Evolutionary conservation across 176 grass and related monocot species (phyloP).

Genomic region (Triticum turgidum): DNA sequence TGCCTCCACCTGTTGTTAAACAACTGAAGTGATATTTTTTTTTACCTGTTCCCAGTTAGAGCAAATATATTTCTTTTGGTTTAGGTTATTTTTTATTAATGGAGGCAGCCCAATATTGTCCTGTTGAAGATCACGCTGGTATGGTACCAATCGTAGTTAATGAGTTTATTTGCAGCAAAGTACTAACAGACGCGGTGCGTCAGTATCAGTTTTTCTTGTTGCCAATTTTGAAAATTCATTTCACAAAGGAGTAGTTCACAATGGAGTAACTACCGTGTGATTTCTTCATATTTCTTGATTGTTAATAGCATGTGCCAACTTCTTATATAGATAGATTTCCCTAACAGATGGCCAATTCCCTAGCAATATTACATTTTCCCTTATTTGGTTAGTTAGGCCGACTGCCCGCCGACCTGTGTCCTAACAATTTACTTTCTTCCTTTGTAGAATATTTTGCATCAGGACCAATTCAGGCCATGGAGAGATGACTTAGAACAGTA

Average conservation of each 20-base stretch:
- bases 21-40: not conserved
- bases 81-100: slow-evolving; percentile 1
- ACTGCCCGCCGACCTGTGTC: not conserved
- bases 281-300: not conserved
- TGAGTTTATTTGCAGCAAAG: not conserved
- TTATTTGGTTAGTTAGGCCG: not conserved
- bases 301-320: not conserved
- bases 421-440: slow-evolving; percentile 19
- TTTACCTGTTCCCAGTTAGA: not conserved
- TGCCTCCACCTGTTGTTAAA: not conserved
- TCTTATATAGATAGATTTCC: not conserved
- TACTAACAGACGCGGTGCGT: not conserved
- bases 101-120: not conserved
- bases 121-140: not conserved
- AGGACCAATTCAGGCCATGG: slow-evolving; percentile 65
- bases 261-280: not conserved
- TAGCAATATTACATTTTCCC: not conserved
- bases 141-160: not conserved
- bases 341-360: not conserved
- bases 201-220: not conserved
- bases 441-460: slow-evolving; percentile 55
- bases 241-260: not conserved
- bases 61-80: not conserved
- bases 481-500: slow-evolving; percentile 31
- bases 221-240: not conserved